These are phyloP conservation scores for Venturia pyrina DNA, from an alignment of 2,329 filamentous ascomycete species.

Conservation along the genomic window DNA sequence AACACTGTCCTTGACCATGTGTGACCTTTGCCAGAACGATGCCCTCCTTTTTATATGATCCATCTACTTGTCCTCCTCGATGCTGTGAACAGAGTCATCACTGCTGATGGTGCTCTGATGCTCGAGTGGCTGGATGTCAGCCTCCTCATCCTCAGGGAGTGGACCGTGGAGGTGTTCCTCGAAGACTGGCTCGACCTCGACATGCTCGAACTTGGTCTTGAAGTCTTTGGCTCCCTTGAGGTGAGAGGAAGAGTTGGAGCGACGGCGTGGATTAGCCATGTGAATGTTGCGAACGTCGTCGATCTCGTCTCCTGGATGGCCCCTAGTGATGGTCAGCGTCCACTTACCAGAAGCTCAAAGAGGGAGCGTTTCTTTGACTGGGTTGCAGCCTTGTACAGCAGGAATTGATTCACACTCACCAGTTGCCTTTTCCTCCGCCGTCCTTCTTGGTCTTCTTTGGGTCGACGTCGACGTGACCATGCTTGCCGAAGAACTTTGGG, in stretches of 20 bases:
- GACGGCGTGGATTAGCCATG: conserved; percentile 76
- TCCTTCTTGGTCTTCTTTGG: conserved; percentile 97
- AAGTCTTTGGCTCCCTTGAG: conserved; percentile 63
- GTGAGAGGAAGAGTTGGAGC: conserved; percentile 78
- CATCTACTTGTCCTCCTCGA: conserved; percentile 11
- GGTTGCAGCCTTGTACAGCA: neutral
- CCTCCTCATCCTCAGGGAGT: conserved; percentile 43
- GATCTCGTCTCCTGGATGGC: conserved; percentile 70
- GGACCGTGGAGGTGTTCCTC: conserved; percentile 76
- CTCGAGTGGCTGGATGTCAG: conserved; percentile 21
- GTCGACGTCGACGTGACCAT: conserved; percentile 68
- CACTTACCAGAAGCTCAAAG: neutral
- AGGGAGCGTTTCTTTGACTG: neutral
- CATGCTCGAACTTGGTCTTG: conserved; percentile 93
- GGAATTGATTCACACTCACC: conserved; percentile 47
- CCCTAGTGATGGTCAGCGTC: conserved; percentile 48
- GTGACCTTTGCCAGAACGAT: neutral
- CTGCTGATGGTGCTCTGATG: conserved; percentile 10
- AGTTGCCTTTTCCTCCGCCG: conserved; percentile 85
- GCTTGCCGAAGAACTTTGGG: conserved; percentile 89
- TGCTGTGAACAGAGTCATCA: conserved; percentile 7
- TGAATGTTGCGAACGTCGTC: conserved; percentile 76
- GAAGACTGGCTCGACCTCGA: conserved; percentile 84
- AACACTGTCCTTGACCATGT: neutral
- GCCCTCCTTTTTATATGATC: neutral